phyloP scores from a whole-genome alignment of 2,329 filamentous ascomycete genomes.

The Eutypella sp. region DNA sequence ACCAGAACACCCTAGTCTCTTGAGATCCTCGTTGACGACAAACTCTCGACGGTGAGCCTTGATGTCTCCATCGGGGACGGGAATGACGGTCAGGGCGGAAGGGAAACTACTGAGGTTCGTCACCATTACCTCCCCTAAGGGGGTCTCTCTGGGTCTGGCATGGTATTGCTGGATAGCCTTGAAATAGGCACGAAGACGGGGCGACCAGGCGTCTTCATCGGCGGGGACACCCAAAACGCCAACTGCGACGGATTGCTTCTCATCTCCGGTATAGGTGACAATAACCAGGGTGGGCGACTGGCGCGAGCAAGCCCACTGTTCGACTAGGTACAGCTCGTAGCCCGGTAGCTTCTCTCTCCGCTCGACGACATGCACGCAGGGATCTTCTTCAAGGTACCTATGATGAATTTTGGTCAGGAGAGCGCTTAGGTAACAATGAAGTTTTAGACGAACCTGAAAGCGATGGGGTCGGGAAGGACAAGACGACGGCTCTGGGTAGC shows the following conservation, averaged over 20 bases:
- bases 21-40: constrained; percentile 90
- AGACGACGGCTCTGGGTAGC: constrained; percentile 37
- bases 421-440: not conserved
- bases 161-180: constrained; percentile 80
- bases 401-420: not conserved
- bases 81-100: constrained; percentile 85
- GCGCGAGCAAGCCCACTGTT: constrained; percentile 96
- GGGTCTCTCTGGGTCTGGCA: constrained; percentile 76
- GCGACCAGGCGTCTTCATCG: constrained; percentile 76
- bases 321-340: constrained; percentile 90
- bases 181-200: constrained; percentile 76
- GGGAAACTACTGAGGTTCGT: constrained; percentile 92
- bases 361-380: constrained; percentile 68
- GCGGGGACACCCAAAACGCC: constrained; percentile 77
- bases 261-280: constrained; percentile 86
- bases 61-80: constrained; percentile 81
- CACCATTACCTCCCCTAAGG: constrained; percentile 81
- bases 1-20: constrained; percentile 86
- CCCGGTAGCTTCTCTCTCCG: constrained; percentile 66
- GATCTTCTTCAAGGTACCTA: constrained; percentile 81
- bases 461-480: constrained; percentile 55
- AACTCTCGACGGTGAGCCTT: constrained; percentile 76
- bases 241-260: constrained; percentile 70
- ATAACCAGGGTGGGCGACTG: constrained; percentile 87
- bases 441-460: constrained; percentile 41